phyloP scores from a whole-genome alignment of 2,329 filamentous ascomycete species.

The Cladosporium sp. region DNA sequence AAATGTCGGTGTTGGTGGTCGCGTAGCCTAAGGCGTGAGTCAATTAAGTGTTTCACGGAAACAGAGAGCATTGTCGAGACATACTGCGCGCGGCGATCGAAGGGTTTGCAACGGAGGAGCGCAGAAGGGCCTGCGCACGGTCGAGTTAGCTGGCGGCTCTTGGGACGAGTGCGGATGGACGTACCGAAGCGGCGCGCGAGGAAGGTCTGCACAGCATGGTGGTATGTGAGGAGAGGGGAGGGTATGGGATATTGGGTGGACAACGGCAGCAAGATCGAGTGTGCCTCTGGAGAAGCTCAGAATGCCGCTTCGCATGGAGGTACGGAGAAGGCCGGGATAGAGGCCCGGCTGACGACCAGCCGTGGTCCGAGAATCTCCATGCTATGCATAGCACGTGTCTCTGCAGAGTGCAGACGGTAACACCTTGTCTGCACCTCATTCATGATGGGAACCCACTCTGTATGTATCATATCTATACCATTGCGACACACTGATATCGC shows the following conservation, averaged over 20 bases:
- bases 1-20: conserved; percentile 89
- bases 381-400: neutral
- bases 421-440: neutral
- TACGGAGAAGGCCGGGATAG: neutral
- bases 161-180: conserved; percentile 14
- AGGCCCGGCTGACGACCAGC: neutral
- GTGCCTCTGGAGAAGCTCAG: neutral
- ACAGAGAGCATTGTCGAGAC: conserved; percentile 22
- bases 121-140: conserved; percentile 49
- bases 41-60: conserved; percentile 18
- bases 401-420: neutral
- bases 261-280: neutral
- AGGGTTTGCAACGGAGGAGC: conserved; percentile 43
- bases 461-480: no score
- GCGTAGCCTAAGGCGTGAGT: conserved; percentile 54
- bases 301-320: neutral
- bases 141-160: neutral
- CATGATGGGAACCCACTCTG: neutral
- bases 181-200: conserved; percentile 47
- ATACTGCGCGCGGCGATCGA: conserved; percentile 54
- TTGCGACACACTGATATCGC: no score
- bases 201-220: conserved; percentile 44
- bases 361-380: neutral
- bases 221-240: conserved; percentile 14
- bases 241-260: neutral